These are phyloP conservation scores for Candida schatavii DNA, from an alignment of 805 yeast genomes.

Conservation along the genomic window DNA sequence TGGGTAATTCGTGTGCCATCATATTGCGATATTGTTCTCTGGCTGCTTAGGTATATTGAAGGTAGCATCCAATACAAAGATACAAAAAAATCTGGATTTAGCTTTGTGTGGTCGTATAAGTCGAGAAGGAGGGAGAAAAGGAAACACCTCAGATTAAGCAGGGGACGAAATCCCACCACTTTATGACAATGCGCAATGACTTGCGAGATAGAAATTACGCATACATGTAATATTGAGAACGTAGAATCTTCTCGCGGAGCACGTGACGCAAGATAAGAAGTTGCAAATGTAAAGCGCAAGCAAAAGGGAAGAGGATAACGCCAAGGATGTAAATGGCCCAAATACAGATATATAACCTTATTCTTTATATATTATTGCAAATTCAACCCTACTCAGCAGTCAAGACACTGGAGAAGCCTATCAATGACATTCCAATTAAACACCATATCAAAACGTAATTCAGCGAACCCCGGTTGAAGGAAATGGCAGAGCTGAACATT, in stretches of 20 bases:
- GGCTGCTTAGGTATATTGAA: slow-evolving; percentile 1
- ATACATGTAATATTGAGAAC: too few relatives aligned
- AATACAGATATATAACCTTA: background rate
- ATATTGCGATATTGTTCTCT: slow-evolving; percentile 12
- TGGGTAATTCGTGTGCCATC: slow-evolving; percentile 37
- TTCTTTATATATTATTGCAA: background rate
- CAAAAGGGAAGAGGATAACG: too few relatives aligned
- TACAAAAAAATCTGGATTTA: too few relatives aligned
- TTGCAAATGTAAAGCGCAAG: too few relatives aligned
- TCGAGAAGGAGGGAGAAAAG: too few relatives aligned
- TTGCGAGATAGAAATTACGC: slow-evolving; percentile 2
- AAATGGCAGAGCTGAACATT: slow-evolving; percentile 80
- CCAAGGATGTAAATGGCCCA: too few relatives aligned
- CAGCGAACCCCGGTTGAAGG: slow-evolving; percentile 69
- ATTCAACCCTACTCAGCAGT: slow-evolving; percentile 1
- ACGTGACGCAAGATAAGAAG: too few relatives aligned
- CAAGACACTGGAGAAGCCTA: slow-evolving; percentile 45
- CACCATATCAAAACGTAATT: slow-evolving; percentile 58
- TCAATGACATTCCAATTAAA: slow-evolving; percentile 55
- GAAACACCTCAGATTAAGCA: too few relatives aligned
- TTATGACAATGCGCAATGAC: background rate
- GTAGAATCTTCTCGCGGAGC: too few relatives aligned
- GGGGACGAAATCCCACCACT: slow-evolving; percentile 1
- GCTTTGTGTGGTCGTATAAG: too few relatives aligned
- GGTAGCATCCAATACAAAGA: background rate